Conservation (phyloP, 2,329 filamentous ascomycete genomes). For the Mycosphaerelloides madeirae region DNA sequence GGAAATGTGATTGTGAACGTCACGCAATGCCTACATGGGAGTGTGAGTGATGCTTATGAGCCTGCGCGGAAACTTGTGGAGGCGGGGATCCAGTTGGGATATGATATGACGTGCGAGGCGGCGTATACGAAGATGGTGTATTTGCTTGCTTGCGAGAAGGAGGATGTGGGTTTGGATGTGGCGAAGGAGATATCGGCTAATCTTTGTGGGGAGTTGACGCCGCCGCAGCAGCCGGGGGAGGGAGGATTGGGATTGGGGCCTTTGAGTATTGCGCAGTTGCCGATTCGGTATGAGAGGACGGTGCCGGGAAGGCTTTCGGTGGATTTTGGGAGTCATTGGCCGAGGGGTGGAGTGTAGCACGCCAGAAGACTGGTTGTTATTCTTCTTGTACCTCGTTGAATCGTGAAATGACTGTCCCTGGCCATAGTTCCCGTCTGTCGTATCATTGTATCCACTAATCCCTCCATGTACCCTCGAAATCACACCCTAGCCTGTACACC, state of each 20-base stretch:
- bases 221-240: conserved; percentile 10
- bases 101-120: conserved; percentile 85
- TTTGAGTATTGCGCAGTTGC: conserved; percentile 19
- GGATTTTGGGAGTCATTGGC: background rate
- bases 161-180: conserved; percentile 65
- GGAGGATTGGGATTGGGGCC: too few species aligned
- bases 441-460: too few species aligned
- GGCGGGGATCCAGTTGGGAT: conserved; percentile 81
- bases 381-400: too few species aligned
- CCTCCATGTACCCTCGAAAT: too few species aligned
- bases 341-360: background rate
- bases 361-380: too few species aligned
- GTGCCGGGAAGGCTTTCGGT: background rate
- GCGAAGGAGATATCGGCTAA: conserved; percentile 66
- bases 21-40: conserved; percentile 63
- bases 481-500: too few species aligned
- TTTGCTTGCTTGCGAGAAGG: conserved; percentile 63
- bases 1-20: conserved; percentile 87
- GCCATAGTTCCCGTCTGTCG: too few species aligned
- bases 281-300: conserved; percentile 22
- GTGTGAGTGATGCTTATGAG: conserved; percentile 38
- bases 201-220: conserved; percentile 77
- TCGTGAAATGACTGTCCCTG: too few species aligned
- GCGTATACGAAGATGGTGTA: conserved; percentile 89
- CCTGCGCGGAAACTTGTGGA: conserved; percentile 63